Conservation (phyloP, 2,329 filamentous ascomycete species). For the Monascus ruber region DNA sequence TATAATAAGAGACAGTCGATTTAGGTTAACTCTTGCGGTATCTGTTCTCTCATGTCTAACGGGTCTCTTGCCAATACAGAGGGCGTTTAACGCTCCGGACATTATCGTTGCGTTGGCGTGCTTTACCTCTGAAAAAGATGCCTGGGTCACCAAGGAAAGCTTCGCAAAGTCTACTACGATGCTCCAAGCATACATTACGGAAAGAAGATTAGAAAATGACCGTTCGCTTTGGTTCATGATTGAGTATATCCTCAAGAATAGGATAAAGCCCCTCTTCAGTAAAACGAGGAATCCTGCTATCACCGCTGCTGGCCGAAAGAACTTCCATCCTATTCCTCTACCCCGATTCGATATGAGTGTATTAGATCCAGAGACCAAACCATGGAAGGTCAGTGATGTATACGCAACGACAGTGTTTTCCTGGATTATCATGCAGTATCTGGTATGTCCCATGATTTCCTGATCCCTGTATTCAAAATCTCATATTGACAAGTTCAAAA, state of each 20-base stretch:
- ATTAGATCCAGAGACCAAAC: constrained; percentile 26
- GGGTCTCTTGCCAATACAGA: constrained; percentile 8
- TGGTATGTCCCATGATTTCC: constrained; percentile 12
- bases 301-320: constrained; percentile 33
- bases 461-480: not conserved
- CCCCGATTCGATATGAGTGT: constrained; percentile 25
- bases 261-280: constrained; percentile 31
- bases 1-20: constrained; percentile 13
- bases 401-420: constrained; percentile 24
- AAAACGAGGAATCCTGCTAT: constrained; percentile 31
- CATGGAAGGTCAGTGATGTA: constrained; percentile 27
- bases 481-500: constrained; percentile 7
- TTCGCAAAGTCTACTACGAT: constrained; percentile 7
- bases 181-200: constrained; percentile 6
- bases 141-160: constrained; percentile 23
- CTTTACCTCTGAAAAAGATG: constrained; percentile 20
- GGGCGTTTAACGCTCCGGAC: constrained; percentile 11
- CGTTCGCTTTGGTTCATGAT: constrained; percentile 10
- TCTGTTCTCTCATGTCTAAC: constrained; percentile 15
- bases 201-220: constrained; percentile 1
- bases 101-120: constrained; percentile 22
- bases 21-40: constrained; percentile 18
- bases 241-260: constrained; percentile 16
- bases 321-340: constrained; percentile 27
- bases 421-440: constrained; percentile 26